These are phyloP conservation scores for Dactylorhiza incarnata DNA, from an alignment of 106 monocot species.

Conservation along the genomic window DNA sequence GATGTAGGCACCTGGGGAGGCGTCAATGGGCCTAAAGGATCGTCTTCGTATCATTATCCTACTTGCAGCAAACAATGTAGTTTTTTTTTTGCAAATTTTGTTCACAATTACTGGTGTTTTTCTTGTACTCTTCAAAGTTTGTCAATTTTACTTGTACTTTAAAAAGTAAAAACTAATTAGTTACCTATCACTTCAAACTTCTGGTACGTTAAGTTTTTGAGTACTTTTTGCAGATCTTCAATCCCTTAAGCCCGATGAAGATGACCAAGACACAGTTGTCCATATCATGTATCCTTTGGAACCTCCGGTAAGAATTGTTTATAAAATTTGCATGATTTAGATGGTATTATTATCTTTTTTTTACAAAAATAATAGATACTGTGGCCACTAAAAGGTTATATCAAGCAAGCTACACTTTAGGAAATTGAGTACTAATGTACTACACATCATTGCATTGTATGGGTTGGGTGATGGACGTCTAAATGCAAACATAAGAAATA, in stretches of 20 bases:
- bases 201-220: neutral
- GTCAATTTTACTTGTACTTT: neutral
- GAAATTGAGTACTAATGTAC: no score
- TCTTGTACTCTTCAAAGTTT: neutral
- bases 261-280: conserved; percentile 63
- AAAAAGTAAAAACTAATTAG: neutral
- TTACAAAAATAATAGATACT: no score
- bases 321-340: neutral
- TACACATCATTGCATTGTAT: no score
- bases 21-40: no score
- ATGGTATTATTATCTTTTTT: neutral
- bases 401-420: no score
- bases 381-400: no score
- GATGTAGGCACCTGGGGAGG: no score
- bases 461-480: no score
- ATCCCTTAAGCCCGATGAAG: conserved; percentile 44
- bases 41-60: neutral
- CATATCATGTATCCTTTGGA: conserved; percentile 66
- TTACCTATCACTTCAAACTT: neutral
- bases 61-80: neutral
- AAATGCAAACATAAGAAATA: no score
- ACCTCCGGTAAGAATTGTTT: conserved; percentile 40
- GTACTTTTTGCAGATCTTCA: conserved; percentile 34
- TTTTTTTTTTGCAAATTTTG: neutral
- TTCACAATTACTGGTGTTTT: neutral